A percentile compares a stretch with the other conserved stretches of the same genome.
phyloP scores from a whole-genome alignment of 768 basidiomycete genomes.

The Psilocybe subaeruginosa region DNA sequence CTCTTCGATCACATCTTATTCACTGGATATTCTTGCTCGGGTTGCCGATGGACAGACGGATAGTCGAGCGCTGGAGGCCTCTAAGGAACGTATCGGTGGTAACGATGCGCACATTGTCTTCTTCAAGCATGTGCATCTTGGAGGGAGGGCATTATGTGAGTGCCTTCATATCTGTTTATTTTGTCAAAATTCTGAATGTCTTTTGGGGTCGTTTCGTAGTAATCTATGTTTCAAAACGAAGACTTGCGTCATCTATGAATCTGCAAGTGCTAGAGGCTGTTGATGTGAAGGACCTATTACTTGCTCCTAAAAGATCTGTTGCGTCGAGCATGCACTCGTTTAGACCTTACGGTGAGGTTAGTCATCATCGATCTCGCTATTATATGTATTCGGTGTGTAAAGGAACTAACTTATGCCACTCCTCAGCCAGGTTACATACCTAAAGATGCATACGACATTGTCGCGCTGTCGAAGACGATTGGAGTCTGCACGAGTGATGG shows the following conservation, averaged over 20 bases:
- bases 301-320: slow-evolving; percentile 37
- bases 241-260: slow-evolving; percentile 54
- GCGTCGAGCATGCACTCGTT: slow-evolving; percentile 45
- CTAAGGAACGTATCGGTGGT: slow-evolving; percentile 63
- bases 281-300: slow-evolving; percentile 37
- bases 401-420: background rate
- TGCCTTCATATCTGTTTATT: background rate
- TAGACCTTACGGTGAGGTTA: slow-evolving; percentile 67
- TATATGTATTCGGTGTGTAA: background rate
- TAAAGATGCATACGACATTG: slow-evolving; percentile 67
- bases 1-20: slow-evolving; percentile 61
- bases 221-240: slow-evolving; percentile 65
- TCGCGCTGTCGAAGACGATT: slow-evolving; percentile 61
- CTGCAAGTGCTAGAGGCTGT: slow-evolving; percentile 65
- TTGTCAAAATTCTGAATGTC: background rate
- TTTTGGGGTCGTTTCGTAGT: slow-evolving; percentile 42
- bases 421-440: slow-evolving; percentile 69
- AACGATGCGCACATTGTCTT: slow-evolving; percentile 61
- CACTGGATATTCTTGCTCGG: slow-evolving; percentile 69
- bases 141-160: slow-evolving; percentile 58
- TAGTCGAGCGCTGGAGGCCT: slow-evolving; percentile 50
- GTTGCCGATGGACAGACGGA: slow-evolving; percentile 54
- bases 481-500: slow-evolving; percentile 68
- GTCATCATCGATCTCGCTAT: slow-evolving; percentile 16
- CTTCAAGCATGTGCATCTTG: slow-evolving; percentile 57